Base-by-base conservation (phyloP, 345 rosid genomes). In the Microcos paniculata region DNA sequence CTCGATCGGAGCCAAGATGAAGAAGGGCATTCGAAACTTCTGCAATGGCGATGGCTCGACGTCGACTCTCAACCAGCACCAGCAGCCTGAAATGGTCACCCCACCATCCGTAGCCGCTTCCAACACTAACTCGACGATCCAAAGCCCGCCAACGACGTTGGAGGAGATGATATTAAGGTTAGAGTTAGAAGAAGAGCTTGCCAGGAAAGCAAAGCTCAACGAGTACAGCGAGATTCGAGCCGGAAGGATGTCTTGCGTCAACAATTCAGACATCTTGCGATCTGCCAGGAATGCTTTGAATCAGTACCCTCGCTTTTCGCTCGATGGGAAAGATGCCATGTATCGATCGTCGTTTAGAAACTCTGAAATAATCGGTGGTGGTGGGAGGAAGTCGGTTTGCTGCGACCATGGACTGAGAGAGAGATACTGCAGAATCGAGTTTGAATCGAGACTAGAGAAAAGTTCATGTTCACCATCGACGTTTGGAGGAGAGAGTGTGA, bases 251-350 rank as follows among this genome's bases (percentile, higher is more conserved):
- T 94, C 98, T 4, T 91, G 93, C 53, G 96, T 91, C 23, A 91
- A 88, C 70, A 92, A 84, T 64, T 90, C 98, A 2, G 97, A 94
- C 76, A 91, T 94, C 62, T 70, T 92, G 49, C 82, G 89, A 55
- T 92, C 98, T 0, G 98, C 98, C 1, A 87, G 94, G 79, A 89
- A 89, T 62, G 98, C 97, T 0, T 70, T 94, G 87, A 91, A 90
- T 78, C 95, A 94, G 77, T 92, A 94, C 84, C 98, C 98, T 38
- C 88, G 98, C 1, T 94, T 94, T 77, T 94, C 98, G 0, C 88
- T 94, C 0, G 98, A 94, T 24, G 98, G 98, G 9, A 92, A 84
- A 81, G 98, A 94, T 59, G 93, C 98, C 6, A 92, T 91, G 98
- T 92, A 94, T 71, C 80, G 92, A 28, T 92, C 92, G 14, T 94